Evolutionary conservation across 371 early-diverging fungal species (phyloP).

Genomic region (Fennellomyces sp.): DNA sequence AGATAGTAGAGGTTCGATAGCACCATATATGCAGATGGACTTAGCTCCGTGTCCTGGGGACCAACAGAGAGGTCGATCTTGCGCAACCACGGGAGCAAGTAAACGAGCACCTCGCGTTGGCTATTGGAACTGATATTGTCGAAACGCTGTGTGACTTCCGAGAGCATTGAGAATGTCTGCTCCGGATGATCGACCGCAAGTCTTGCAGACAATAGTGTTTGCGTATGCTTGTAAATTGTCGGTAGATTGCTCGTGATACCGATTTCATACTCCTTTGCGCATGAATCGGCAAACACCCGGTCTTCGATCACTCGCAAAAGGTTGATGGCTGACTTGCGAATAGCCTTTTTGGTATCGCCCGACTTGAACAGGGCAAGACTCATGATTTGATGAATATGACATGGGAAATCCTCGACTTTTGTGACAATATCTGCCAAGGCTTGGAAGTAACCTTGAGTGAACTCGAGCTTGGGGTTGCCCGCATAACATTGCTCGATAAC

Average conservation of each 20-base stretch:
- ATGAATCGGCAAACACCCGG: conserved; percentile 65
- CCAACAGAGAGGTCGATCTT: conserved; percentile 71
- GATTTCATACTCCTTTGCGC: conserved; percentile 69
- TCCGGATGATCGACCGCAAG: conserved; percentile 70
- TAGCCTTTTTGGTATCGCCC: conserved; percentile 73
- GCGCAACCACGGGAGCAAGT: conserved; percentile 88
- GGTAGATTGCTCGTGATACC: conserved; percentile 81
- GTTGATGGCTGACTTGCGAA: conserved; percentile 80
- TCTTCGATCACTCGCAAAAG: conserved; percentile 77
- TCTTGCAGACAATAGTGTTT: conserved; percentile 67
- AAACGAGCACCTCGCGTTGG: conserved; percentile 70
- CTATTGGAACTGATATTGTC: conserved; percentile 67
- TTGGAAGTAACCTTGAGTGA: conserved; percentile 77
- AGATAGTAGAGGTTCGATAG: conserved; percentile 85
- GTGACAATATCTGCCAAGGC: conserved; percentile 73
- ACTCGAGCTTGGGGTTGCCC: conserved; percentile 60
- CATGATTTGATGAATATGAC: conserved; percentile 68
- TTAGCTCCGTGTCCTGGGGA: conserved; percentile 49
- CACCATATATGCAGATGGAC: conserved; percentile 66
- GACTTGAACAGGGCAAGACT: conserved; percentile 82
- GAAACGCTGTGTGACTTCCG: conserved; percentile 80
- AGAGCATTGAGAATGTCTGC: conserved; percentile 74
- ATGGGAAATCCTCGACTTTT: conserved; percentile 58
- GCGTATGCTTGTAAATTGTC: conserved; percentile 83
- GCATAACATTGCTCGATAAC: conserved; percentile 78